A percentile compares a stretch with the other conserved stretches of the same genome.
phyloP scores from a whole-genome alignment of 2,329 filamentous ascomycete genomes.

The Fusarium setosum region DNA sequence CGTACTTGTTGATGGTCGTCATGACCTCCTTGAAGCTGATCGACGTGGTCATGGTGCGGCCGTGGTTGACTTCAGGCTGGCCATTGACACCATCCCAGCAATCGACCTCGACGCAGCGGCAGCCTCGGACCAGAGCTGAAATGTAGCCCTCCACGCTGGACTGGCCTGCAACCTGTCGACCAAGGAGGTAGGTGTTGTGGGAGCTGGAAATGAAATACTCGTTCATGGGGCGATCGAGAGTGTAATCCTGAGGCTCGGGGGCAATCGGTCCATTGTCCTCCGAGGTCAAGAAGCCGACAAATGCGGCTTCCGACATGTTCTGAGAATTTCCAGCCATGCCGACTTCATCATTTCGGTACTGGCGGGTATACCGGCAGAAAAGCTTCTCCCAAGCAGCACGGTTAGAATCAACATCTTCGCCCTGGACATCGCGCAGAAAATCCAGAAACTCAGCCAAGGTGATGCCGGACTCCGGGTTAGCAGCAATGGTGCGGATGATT shows the following conservation, averaged over 20 bases:
- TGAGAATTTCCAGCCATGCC: slow-evolving; percentile 56
- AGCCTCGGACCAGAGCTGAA: slow-evolving; percentile 85
- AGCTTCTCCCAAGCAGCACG: slow-evolving; percentile 74
- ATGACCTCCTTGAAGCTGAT: slow-evolving; percentile 94
- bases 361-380: slow-evolving; percentile 77
- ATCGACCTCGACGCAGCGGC: slow-evolving; percentile 96
- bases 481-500: slow-evolving; percentile 74
- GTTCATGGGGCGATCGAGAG: slow-evolving; percentile 86
- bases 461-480: slow-evolving; percentile 71
- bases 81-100: slow-evolving; percentile 96
- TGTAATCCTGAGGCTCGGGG: slow-evolving; percentile 68
- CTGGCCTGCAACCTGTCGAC: slow-evolving; percentile 87
- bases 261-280: slow-evolving; percentile 76
- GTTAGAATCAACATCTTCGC: slow-evolving; percentile 78
- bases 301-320: slow-evolving; percentile 81
- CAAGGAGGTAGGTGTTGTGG: slow-evolving; percentile 96
- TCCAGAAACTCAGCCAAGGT: slow-evolving; percentile 77
- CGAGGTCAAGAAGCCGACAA: slow-evolving; percentile 82
- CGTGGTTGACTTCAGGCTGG: slow-evolving; percentile 90
- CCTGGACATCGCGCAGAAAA: slow-evolving; percentile 81
- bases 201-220: slow-evolving; percentile 99
- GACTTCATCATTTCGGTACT: slow-evolving; percentile 61
- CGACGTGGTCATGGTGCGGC: slow-evolving; percentile 86
- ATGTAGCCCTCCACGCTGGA: slow-evolving; percentile 98
- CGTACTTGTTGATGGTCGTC: slow-evolving; percentile 92